These are phyloP conservation scores for Termitomyces sp. DNA, from an alignment of 768 basidiomycete species.

Conservation along the genomic window DNA sequence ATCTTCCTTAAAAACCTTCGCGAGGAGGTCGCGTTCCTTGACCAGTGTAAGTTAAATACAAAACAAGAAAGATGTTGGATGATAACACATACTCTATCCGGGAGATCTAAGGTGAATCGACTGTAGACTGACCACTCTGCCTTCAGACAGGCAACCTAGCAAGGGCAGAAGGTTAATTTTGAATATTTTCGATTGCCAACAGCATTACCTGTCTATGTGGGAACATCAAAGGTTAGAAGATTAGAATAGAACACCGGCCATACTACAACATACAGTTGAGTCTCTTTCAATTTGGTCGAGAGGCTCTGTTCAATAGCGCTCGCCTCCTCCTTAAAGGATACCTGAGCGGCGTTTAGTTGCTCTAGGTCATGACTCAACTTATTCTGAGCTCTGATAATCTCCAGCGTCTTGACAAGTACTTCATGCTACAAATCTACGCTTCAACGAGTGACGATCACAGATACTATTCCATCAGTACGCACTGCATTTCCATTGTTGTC, in stretches of 20 bases:
- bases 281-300: neutral
- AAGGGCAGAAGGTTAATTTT: neutral
- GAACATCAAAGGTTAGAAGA: neutral
- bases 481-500: constrained; percentile 1
- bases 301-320: neutral
- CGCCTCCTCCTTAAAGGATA: neutral
- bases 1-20: constrained; percentile 61
- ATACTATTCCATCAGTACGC: neutral
- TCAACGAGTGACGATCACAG: neutral
- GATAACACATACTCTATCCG: neutral
- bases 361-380: neutral
- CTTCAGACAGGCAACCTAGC: neutral
- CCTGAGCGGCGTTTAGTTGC: neutral
- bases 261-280: neutral
- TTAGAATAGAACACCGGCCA: neutral
- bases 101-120: neutral
- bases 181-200: neutral
- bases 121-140: neutral
- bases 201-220: neutral
- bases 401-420: neutral
- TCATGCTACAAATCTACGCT: neutral
- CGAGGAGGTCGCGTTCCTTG: constrained; percentile 62
- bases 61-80: neutral
- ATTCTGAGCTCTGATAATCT: neutral
- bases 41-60: neutral